Conservation (phyloP, 2,329 filamentous ascomycete species). For the Fusarium sp. region DNA sequence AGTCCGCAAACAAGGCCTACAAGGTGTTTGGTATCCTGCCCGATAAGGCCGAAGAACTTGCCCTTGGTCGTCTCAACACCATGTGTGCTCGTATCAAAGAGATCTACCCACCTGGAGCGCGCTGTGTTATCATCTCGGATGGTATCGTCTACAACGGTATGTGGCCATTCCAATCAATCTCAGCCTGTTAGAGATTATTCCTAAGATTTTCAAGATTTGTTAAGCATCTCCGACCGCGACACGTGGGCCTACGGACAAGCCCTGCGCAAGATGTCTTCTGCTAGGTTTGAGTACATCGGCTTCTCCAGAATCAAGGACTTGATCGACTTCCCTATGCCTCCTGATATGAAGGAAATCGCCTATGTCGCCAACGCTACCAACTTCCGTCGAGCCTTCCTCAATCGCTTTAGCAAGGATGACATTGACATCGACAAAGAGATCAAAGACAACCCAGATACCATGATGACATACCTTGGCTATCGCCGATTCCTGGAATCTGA, state of each 20-base stretch:
- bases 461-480: constrained; percentile 50
- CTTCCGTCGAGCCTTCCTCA: constrained; percentile 48
- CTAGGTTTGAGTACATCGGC: constrained; percentile 56
- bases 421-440: constrained; percentile 48
- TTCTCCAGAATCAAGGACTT: constrained; percentile 62
- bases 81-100: constrained; percentile 47
- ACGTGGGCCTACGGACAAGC: constrained; percentile 63
- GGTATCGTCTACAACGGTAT: constrained; percentile 66
- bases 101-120: constrained; percentile 47
- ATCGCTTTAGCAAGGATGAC: constrained; percentile 41
- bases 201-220: constrained; percentile 53
- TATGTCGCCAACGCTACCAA: constrained; percentile 50
- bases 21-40: constrained; percentile 49
- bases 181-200: too few species aligned
- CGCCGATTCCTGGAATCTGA: constrained; percentile 48
- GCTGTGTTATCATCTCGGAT: constrained; percentile 61
- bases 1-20: constrained; percentile 51
- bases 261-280: constrained; percentile 53
- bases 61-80: constrained; percentile 42
- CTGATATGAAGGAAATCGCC: constrained; percentile 57
- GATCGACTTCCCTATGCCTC: constrained; percentile 54
- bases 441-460: constrained; percentile 44
- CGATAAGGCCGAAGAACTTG: constrained; percentile 50
- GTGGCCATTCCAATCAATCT: too few species aligned
- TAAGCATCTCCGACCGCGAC: constrained; percentile 60